phyloP scores from a whole-genome alignment of 169 alveolate species.

The Babesia bigemina region DNA sequence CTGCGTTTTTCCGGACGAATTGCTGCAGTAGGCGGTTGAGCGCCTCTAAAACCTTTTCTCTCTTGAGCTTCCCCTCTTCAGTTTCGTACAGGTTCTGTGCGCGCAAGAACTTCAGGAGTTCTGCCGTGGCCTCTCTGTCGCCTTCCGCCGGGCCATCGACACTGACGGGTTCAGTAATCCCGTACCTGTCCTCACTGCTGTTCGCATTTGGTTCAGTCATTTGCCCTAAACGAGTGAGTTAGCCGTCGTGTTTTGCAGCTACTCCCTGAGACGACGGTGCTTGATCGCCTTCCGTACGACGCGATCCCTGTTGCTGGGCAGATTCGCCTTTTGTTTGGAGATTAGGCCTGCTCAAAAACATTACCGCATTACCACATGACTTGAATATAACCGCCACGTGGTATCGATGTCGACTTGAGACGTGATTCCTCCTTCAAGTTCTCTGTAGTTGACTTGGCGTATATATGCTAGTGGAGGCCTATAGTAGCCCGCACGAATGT shows the following conservation, averaged over 20 bases:
- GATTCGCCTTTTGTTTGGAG: too few relatives aligned
- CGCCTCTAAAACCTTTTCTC: slow-evolving; percentile 88
- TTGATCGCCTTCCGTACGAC: too few relatives aligned
- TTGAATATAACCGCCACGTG: too few relatives aligned
- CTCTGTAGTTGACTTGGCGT: too few relatives aligned
- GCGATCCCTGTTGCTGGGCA: too few relatives aligned
- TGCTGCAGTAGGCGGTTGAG: slow-evolving; percentile 87
- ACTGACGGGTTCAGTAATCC: slow-evolving; percentile 77
- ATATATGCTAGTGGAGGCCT: too few relatives aligned
- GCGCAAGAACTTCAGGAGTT: slow-evolving; percentile 76
- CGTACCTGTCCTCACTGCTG: slow-evolving; percentile 31
- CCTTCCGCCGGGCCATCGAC: slow-evolving; percentile 79
- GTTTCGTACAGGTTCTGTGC: slow-evolving; percentile 86
- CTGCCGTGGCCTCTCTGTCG: slow-evolving; percentile 79
- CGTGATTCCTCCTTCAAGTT: too few relatives aligned
- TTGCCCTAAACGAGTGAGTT: background rate
- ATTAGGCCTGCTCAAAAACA: too few relatives aligned
- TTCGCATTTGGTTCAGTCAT: slow-evolving; percentile 15
- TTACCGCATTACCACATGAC: too few relatives aligned
- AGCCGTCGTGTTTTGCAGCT: background rate
- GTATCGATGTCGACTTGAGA: too few relatives aligned
- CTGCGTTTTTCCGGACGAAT: slow-evolving; percentile 82
- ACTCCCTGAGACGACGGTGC: background rate
- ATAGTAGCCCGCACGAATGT: too few relatives aligned
- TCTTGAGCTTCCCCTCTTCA: slow-evolving; percentile 83